Base-by-base conservation (phyloP, 495 filamentous ascomycete genomes). In the Choiromyces venosus region DNA sequence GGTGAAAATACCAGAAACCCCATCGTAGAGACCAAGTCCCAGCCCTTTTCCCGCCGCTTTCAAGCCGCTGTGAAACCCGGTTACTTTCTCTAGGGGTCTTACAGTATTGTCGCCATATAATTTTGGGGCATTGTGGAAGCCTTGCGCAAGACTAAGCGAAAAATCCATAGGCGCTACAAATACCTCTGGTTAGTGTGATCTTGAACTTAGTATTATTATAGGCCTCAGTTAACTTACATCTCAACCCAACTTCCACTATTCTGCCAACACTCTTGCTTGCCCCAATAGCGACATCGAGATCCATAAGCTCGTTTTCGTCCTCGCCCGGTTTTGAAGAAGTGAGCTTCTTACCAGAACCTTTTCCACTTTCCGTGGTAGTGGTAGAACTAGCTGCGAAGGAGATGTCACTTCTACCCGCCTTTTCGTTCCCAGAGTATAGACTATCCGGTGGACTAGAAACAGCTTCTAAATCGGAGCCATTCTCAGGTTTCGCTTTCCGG, bases 111-210 rank as follows among this genome's bases (percentile, higher is more conserved):
- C 89, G 9, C 91, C 91, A 77, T 93, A 92, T 0, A 97, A 84
- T 7, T 89, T 86, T 2, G 93, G 93, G 0, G 92, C 91, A 74
- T 93, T 93, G 80, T 93, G 91, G 74, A 95, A 91, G 1, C 93
- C 93, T 79, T 93, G 91, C 1, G 91, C 88, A 9, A 94, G 80
- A 0, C 92, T 89, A 2, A 93, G 82, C 3, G 88, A 86, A 37
- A 95, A 85, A 76, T 93, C 90, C 76, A 94, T 89, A 4, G 86
- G 89, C n/a, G 83, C 86, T 87, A 83, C 33, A 93, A 82, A 70
- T 88, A 88, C 0, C 89, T 91, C 0, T 97, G 90, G 71, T 90
- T 92, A 65, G 91, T 89, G 0, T 84, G 83, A 19, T 87, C 86
- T 19, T 88, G 86, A 4, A 96, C 89, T 65, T 87, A 93, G 89